phyloP scores from a whole-genome alignment of 2,329 filamentous ascomycete genomes.

The Diaporthe ampelina region DNA sequence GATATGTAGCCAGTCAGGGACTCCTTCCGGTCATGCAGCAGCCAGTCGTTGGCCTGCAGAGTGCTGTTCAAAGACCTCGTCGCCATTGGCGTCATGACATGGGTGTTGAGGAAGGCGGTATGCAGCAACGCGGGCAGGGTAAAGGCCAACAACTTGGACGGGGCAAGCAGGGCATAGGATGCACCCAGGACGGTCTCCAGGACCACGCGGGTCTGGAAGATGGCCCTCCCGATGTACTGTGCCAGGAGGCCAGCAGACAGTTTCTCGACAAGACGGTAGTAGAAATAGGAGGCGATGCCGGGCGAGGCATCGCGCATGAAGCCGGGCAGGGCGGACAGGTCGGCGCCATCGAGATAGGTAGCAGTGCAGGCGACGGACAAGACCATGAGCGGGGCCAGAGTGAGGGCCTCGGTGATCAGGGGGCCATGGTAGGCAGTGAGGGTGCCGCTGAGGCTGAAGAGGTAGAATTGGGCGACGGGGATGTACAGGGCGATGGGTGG shows the following conservation, averaged over 20 bases:
- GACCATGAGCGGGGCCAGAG: constrained; percentile 77
- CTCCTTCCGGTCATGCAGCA: constrained; percentile 84
- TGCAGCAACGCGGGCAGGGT: constrained; percentile 81
- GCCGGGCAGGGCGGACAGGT: constrained; percentile 67
- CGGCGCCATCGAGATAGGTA: constrained; percentile 73
- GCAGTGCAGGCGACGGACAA: constrained; percentile 75
- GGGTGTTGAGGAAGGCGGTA: constrained; percentile 79
- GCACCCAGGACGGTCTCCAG: constrained; percentile 77
- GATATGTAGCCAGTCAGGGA: constrained; percentile 94
- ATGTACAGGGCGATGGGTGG: constrained; percentile 83
- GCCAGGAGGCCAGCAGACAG: constrained; percentile 57
- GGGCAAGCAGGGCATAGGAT: constrained; percentile 75
- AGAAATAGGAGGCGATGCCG: constrained; percentile 75
- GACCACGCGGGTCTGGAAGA: constrained; percentile 78
- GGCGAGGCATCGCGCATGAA: constrained; percentile 74
- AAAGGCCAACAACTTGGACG: constrained; percentile 76
- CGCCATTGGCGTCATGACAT: constrained; percentile 74
- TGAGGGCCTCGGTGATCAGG: constrained; percentile 79
- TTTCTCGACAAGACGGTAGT: constrained; percentile 69
- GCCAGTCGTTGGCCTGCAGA: constrained; percentile 76
- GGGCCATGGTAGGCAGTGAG: constrained; percentile 82
- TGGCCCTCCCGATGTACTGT: constrained; percentile 69
- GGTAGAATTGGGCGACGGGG: constrained; percentile 78
- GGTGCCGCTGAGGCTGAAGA: constrained; percentile 75
- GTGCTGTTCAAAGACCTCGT: constrained; percentile 75